Conservation (phyloP, 139 green algal genomes). For the Auxenochlorella pyrenoidosa region DNA sequence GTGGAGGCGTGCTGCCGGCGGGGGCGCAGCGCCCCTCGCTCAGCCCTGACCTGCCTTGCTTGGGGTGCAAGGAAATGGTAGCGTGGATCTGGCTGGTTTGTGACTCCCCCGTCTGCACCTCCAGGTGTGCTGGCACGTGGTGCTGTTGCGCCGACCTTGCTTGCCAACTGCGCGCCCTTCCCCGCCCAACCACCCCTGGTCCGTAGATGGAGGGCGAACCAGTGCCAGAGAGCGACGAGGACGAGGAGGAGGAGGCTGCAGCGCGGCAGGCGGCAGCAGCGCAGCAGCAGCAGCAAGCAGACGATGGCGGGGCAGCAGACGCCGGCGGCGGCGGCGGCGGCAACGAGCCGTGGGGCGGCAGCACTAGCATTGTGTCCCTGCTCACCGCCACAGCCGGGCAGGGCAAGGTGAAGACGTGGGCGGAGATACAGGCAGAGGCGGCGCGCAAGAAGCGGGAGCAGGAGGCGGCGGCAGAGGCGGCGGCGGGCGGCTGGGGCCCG, state of each 20-base stretch:
- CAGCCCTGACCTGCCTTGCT: no score
- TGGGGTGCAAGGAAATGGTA: no score
- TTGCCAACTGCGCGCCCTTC: not conserved
- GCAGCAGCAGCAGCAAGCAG: not conserved
- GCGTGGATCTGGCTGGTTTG: no score
- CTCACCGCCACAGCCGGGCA: not conserved
- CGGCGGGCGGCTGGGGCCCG: conserved; percentile 3
- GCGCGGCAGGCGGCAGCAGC: not conserved
- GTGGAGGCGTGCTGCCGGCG: no score
- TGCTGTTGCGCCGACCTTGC: no score
- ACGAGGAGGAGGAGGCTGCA: conserved; percentile 13
- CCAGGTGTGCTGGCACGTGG: no score
- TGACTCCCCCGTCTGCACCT: no score
- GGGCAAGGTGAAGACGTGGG: conserved; percentile 16
- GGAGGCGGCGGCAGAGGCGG: conserved; percentile 1
- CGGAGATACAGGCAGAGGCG: conserved; percentile 22
- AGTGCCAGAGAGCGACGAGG: conserved; percentile 28
- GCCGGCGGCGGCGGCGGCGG: conserved; percentile 8
- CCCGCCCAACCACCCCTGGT: not conserved
- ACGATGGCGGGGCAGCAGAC: not conserved
- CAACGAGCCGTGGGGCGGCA: conserved; percentile 51
- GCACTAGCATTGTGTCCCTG: conserved; percentile 49
- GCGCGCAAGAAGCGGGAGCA: not conserved
- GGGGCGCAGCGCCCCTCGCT: no score
- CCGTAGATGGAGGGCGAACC: conserved; percentile 59